These are phyloP conservation scores for Solanum aculeatissimum DNA, from an alignment of 305 asterid genomes.

Conservation along the genomic window DNA sequence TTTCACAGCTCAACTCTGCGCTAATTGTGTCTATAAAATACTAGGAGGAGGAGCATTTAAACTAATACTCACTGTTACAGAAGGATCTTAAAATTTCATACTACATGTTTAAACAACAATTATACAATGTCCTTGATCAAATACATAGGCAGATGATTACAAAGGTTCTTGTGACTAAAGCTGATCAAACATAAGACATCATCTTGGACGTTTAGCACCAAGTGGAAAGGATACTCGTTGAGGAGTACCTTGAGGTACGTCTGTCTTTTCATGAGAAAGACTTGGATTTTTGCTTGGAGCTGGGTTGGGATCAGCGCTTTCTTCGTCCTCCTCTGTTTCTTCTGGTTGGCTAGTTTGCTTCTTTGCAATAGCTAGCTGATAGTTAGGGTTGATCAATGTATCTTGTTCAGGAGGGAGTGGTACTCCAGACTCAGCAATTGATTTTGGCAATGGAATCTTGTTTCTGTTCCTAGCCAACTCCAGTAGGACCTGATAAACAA, in stretches of 20 bases:
- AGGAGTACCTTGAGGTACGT: slow-evolving; percentile 41
- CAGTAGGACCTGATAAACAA: slow-evolving; percentile 45
- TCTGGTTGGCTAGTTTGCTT: slow-evolving; percentile 38
- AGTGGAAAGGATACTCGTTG: slow-evolving; percentile 70
- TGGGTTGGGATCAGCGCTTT: slow-evolving; percentile 28
- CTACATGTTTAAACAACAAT: not conserved
- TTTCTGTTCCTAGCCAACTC: slow-evolving; percentile 85
- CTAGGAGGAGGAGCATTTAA: not conserved
- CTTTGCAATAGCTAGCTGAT: slow-evolving; percentile 66
- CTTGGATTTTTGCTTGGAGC: slow-evolving; percentile 14
- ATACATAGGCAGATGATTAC: not conserved
- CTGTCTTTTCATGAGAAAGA: slow-evolving; percentile 34
- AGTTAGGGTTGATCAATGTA: slow-evolving; percentile 75
- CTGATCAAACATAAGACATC: not conserved
- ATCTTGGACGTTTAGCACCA: slow-evolving; percentile 51
- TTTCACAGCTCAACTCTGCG: not conserved
- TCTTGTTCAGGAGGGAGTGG: slow-evolving; percentile 78
- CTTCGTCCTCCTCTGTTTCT: slow-evolving; percentile 84
- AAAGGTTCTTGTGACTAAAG: not conserved
- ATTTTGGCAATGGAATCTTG: slow-evolving; percentile 67
- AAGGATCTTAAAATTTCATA: not conserved
- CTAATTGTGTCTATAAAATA: not conserved
- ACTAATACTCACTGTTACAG: not conserved
- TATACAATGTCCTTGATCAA: not conserved
- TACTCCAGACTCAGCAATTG: slow-evolving; percentile 45